phyloP scores from a whole-genome alignment of 73 alveolate genomes.

The Tetrahymena borealis region DNA sequence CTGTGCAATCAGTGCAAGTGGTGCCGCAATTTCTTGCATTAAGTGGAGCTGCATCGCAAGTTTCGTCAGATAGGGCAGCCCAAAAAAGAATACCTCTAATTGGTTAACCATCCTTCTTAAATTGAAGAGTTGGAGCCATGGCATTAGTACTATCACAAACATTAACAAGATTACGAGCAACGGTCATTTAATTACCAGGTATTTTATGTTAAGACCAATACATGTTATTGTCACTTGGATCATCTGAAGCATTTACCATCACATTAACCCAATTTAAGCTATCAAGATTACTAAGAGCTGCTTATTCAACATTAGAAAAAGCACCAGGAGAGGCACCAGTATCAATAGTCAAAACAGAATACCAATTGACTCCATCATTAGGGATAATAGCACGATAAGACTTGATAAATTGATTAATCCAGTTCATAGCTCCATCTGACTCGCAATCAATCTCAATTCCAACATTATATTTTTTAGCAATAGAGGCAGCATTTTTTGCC shows the following conservation, averaged over 20 bases:
- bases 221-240: neutral
- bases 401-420: neutral
- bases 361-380: neutral
- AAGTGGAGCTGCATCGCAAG: neutral
- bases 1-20: neutral
- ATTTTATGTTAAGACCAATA: neutral
- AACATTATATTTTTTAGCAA: neutral
- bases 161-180: neutral
- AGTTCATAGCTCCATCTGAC: neutral
- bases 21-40: neutral
- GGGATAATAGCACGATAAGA: neutral
- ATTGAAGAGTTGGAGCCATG: neutral
- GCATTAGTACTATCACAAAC: neutral
- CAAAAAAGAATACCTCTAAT: neutral
- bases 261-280: neutral
- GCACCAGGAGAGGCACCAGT: conserved; percentile 1
- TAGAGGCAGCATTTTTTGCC: neutral
- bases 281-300: neutral
- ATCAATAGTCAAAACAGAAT: neutral
- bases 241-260: neutral
- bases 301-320: neutral
- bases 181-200: neutral
- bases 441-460: neutral
- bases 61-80: neutral
- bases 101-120: neutral